Evolutionary conservation across 768 basidiomycete species (phyloP), one percentile per base, ranked within the genome.

Genomic region (Xerocomellus dryophilus): DNA sequence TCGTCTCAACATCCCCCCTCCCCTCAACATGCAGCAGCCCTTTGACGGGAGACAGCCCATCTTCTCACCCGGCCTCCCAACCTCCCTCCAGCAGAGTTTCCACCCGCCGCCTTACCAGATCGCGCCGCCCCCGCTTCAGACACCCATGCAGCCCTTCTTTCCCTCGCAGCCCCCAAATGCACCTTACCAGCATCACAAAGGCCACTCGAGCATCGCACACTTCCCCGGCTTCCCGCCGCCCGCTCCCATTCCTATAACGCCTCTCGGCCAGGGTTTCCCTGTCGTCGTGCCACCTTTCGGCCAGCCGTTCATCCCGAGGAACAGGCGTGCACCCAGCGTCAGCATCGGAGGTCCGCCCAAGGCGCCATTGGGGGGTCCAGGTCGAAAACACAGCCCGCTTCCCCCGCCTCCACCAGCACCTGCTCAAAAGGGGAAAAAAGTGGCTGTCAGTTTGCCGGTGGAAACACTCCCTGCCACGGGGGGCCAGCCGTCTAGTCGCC

Each of bases 311-410:
- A 78, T 80, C 7, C 81, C 79, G 27, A 74, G 86, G 51, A 86
- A 77, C 64, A 78, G 86, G 67, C 78, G 88, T 40, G 81, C 88
- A 52, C 79, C 78, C 15, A 81, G 80, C 58, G 58, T 86, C 41
- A 89, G 85, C 66, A 81, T 88, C 39, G 91, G 91, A 12, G 91
- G 91, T 7, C 91, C 91, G n/a, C 91, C 91, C 9, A 93, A 93
- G 68, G 91, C 91, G 1, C 79, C 83, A 1, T 73, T 93, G 3
- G 91, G 91, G 17, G 91, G 91, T 0, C 90, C 87, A 12, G 81
- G 83, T 42, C 81, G 87, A 42, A 93, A 88, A 71, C 77, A 84
- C 47, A 88, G 84, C 67, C 88, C 89, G 11, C 71, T 87, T 54
- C 77, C 82, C 10, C 65, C 67, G 14, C 52, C 59, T 10, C 65